Base-by-base conservation (phyloP, 768 basidiomycete genomes). In the Boletus insuetus region DNA sequence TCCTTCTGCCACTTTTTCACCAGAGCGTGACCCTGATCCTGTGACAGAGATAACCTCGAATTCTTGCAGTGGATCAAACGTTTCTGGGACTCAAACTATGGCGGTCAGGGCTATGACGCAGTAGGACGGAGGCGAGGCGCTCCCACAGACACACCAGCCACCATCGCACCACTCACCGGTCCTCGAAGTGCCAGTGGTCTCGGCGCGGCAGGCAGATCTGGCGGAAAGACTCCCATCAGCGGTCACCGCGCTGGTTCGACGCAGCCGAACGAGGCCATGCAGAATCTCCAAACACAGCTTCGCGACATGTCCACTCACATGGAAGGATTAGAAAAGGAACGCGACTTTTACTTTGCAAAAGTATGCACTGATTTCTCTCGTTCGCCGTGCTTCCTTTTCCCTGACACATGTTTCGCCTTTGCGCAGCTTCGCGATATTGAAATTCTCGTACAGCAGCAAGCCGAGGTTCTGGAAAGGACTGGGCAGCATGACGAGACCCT, bases 301-400 rank as follows among this genome's bases (percentile, higher is more conserved):
- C 80, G 83, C 58, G 97, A 98, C 58, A 79, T 97, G 77, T 82
- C 83, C 35, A 70, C 77, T 0, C 89, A 92, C 66, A 75, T 97
- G 60, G 94, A 95, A 68, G 91, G 91, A 1, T 76, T 98, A 38
- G 94, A 98, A 79, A 98, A 94, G 77, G 97, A 99, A 74, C 78
- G 95, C 44, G 95, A 98, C 71, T 98, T 99, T 73, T 99, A 99
- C 74, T 99, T 98, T 72, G 86, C 89, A 66, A 99, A 98, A 84
- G 95, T 96, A 62, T 13, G 3, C 20, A 24, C 45, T 79, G 2
- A 10, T 17, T 39, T 56, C 31, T 45, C 14, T 14, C 34, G 26
- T 49, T 55, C 44, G 10, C 48, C 39, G 39, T 41, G 40, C 45
- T 53, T 60, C 47, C 11, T 42, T 51, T 51, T 24, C 31, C 17